Base-by-base conservation (phyloP, 495 filamentous ascomycete genomes). In the Penicillium samsonianum region DNA sequence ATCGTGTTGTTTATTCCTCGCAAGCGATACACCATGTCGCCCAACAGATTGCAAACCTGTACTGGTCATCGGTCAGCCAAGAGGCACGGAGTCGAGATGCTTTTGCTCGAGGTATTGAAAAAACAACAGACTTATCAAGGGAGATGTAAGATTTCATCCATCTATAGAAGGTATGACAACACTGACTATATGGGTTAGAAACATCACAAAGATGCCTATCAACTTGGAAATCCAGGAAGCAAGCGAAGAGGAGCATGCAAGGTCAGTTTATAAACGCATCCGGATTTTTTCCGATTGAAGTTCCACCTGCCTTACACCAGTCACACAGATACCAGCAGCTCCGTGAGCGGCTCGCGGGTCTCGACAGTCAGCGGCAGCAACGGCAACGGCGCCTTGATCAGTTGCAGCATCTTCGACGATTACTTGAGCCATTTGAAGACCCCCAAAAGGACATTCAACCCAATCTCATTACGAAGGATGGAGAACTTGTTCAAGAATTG, bases 1-100 rank as follows among this genome's bases (percentile, higher is more conserved):
- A 82, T 57, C 85, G 84, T 30, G 77, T 86, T 33, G 86, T 84
- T 16, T 92, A 93, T 72, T 82, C 86, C 12, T 82, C 87, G 0
- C 89, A 92, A 62, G 84, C 88, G 0, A 83, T 86, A 54, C 83
- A 90, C 35, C 88, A 92, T 73, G 82, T 95, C 40, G 90, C 89
- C 22, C 87, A 91, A 70, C 90, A 95, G 76, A 86, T 95, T 42
- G 85, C 92, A 62, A 74, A 72, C 50, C 71, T 92, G 50, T 94
- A 93, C 65, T 85, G 84, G 80, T 61, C 72, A 23, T 64, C 75
- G 0, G 75, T 77, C 30, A 79, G 58, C 10, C 68, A 73, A 65
- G 79, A 81, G 38, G 73, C 69, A 2, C 77, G 79, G 25, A 74
- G 71, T 59, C 64, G 71, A 59, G 44, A 69, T 60, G 50, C 71